phyloP scores from a whole-genome alignment of 306 rosid species.

The Hippophae gyantsensis region DNA sequence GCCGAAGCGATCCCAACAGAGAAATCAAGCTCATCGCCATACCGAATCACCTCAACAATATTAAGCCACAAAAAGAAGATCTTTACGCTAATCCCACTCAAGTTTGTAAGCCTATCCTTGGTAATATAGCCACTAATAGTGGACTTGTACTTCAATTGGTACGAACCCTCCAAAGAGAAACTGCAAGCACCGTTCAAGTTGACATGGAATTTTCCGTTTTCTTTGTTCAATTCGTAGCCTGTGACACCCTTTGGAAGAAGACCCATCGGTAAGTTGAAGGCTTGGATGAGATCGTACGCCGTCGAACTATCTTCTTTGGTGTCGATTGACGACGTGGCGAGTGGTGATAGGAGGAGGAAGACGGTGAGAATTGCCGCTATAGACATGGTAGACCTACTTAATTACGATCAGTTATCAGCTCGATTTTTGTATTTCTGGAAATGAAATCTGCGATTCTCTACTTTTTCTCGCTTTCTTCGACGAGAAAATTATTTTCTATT shows the following conservation, averaged over 20 bases:
- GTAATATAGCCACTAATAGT: slow-evolving; percentile 51
- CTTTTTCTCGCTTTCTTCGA: no score
- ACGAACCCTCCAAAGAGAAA: slow-evolving; percentile 68
- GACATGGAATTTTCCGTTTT: slow-evolving; percentile 44
- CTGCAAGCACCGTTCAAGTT: slow-evolving; percentile 47
- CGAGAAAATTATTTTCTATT: no score
- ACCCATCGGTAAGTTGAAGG: slow-evolving; percentile 54
- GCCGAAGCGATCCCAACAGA: slow-evolving; percentile 79
- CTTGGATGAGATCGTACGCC: slow-evolving; percentile 42
- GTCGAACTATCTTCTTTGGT: slow-evolving; percentile 12
- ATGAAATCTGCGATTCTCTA: no score
- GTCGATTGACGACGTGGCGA: slow-evolving; percentile 14
- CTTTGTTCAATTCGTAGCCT: slow-evolving; percentile 39
- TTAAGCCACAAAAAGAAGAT: slow-evolving; percentile 65
- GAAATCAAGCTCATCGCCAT: slow-evolving; percentile 44
- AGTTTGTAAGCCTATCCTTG: slow-evolving; percentile 33
- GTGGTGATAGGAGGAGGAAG: slow-evolving; percentile 25
- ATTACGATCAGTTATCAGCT: neutral
- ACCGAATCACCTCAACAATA: slow-evolving; percentile 62
- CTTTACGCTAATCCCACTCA: slow-evolving; percentile 70
- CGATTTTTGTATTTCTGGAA: no score
- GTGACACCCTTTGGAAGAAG: slow-evolving; percentile 56
- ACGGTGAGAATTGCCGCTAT: slow-evolving; percentile 10
- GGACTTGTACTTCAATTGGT: slow-evolving; percentile 49
- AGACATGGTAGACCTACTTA: slow-evolving; percentile 17